A percentile compares a stretch with the other conserved stretches of the same genome.
Evolutionary conservation across 179 eudicot genomes (phyloP).

Genomic region (Sideroxylon spinosum): DNA sequence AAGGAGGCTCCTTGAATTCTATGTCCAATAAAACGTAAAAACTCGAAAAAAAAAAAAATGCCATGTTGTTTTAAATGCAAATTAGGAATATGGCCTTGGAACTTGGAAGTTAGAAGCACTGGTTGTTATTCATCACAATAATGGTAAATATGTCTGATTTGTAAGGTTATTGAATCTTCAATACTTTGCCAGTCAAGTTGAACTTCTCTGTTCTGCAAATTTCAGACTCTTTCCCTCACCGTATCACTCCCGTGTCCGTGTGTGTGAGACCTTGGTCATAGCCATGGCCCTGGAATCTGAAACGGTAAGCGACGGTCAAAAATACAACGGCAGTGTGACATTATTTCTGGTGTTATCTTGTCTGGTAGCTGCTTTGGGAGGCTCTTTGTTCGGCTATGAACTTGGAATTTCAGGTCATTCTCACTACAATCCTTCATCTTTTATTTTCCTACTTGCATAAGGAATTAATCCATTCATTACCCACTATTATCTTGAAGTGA

Average conservation of each 20-base stretch:
- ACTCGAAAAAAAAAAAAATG: too few relatives aligned
- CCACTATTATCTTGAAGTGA: neutral
- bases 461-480: neutral
- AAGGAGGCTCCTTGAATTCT: too few relatives aligned
- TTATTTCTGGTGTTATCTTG: conserved; percentile 21
- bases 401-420: conserved; percentile 24
- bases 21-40: too few relatives aligned
- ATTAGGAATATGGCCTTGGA: too few relatives aligned
- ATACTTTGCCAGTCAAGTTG: neutral
- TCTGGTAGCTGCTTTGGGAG: conserved; percentile 24
- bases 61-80: too few relatives aligned
- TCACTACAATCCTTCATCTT: neutral
- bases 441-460: neutral
- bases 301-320: neutral
- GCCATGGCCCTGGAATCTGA: conserved; percentile 20
- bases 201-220: neutral
- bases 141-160: too few relatives aligned
- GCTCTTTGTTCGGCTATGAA: conserved; percentile 22
- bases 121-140: too few relatives aligned
- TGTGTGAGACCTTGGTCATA: neutral
- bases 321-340: conserved; percentile 22
- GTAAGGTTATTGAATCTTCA: too few relatives aligned
- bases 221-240: neutral
- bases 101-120: too few relatives aligned
- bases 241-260: neutral